Evolutionary conservation across 1,284 basidiomycete genomes (phyloP), one percentile per base, ranked within the genome.

Genomic region (Ganoderma meredithae): DNA sequence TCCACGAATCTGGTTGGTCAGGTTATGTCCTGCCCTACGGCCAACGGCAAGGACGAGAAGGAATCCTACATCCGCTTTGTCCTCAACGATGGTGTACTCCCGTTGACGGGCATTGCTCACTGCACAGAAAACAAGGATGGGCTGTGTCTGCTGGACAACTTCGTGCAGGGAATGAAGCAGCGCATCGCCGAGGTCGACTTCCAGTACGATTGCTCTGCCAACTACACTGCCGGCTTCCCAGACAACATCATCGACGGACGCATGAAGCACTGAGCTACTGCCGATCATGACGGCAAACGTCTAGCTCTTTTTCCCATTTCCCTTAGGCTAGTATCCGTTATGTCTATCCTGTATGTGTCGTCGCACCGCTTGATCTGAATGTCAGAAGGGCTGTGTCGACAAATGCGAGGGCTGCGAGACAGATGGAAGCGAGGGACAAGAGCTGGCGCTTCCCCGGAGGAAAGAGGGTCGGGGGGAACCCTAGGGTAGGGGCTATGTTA

Each of bases 11-110:
- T 91, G 31, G 86, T 90, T 58, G 85, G 87, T 4, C 90, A 92
- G 75, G 86, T 92, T 6, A 78, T 91, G 25, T 82, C 84, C 2
- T 92, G 84, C 74, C 79, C 82, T 15, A 77, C 79, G 1, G 49
- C 65, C 4, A 52, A 44, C 39, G 63, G 65, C 3, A 61, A 68
- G 0, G 12, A 62, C 25, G 60, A 71, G 44, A 72, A 71, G 31
- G 72, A 78, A 9, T 82, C 81, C 15, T 84, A 85, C 75, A 85
- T 90, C 72, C 85, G 89, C 61, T 86, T 83, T 82, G 75, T 87
- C 36, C 76, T 87, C 33, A 87, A 88, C 71, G 86, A 87, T 70
- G 92, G 85, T 1, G 85, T 89, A 1, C 80, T 93, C 2, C 91
- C 92, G 0, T 82, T 93, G 44, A 76, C 75, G 15, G 74, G 75